Percentiles rank a stretch among this genome's conserved stretches.
Conservation (phyloP, 805 yeast species). For the Aciculoconidium aculeatum region DNA sequence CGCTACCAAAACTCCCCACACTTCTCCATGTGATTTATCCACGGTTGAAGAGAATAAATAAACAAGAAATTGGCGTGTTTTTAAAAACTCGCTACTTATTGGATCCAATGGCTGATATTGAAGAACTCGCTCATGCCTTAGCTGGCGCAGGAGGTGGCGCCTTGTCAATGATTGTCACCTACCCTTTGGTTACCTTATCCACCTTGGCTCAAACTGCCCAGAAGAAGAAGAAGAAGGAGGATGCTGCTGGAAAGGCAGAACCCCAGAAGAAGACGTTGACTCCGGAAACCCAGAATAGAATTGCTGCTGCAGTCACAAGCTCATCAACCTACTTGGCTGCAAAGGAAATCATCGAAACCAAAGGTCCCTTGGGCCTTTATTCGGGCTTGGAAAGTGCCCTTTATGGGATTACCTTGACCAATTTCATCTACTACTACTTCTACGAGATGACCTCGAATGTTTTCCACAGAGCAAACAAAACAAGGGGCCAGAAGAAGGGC, state of each 20-base stretch:
- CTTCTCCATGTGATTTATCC: no score
- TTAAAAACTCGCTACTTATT: background rate
- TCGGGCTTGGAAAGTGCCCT: constrained; percentile 86
- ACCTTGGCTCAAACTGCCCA: constrained; percentile 78
- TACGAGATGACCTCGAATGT: constrained; percentile 64
- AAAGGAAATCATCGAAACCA: constrained; percentile 42
- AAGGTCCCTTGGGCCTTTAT: constrained; percentile 67
- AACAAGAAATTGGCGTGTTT: background rate
- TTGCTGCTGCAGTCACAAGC: constrained; percentile 11
- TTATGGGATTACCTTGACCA: constrained; percentile 79
- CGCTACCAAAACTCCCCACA: no score
- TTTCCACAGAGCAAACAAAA: constrained; percentile 32
- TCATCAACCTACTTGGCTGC: constrained; percentile 23
- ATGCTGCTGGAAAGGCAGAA: constrained; percentile 5
- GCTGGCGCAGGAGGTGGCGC: constrained; percentile 96
- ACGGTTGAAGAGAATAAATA: no score
- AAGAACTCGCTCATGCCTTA: constrained; percentile 76
- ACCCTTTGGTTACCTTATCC: constrained; percentile 81
- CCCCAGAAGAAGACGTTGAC: constrained; percentile 9
- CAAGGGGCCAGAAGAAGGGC: constrained; percentile 26
- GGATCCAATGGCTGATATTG: constrained; percentile 34
- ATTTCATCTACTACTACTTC: constrained; percentile 85
- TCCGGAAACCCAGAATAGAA: constrained; percentile 12
- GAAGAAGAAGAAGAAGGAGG: constrained; percentile 19
- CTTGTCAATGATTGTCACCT: constrained; percentile 77